phyloP scores from a whole-genome alignment of 2,329 filamentous ascomycete genomes.

The Canariomyces notabilis region DNA sequence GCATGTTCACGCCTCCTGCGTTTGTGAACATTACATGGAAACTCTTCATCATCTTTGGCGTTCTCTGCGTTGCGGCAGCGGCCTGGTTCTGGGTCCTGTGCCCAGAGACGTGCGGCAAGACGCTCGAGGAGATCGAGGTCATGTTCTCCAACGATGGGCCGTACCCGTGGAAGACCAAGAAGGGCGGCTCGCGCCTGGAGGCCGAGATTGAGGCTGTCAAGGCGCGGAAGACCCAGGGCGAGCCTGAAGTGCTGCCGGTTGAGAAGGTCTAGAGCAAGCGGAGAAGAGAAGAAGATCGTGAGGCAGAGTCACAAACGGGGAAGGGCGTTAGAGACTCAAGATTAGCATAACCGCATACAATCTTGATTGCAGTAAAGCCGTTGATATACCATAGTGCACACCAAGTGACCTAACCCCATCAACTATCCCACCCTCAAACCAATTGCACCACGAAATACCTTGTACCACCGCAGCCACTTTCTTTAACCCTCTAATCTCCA shows the following conservation, averaged over 20 bases:
- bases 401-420: too few species aligned
- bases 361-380: too few species aligned
- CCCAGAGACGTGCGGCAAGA: conserved; percentile 38
- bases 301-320: background rate
- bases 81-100: conserved; percentile 34
- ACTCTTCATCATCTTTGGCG: conserved; percentile 39
- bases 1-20: conserved; percentile 52
- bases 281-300: background rate
- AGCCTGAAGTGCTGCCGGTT: conserved; percentile 1
- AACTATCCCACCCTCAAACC: background rate
- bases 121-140: conserved; percentile 37
- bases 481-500: background rate
- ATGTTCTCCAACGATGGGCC: conserved; percentile 32
- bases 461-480: too few species aligned
- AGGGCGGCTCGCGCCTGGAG: conserved; percentile 26
- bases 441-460: too few species aligned
- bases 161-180: conserved; percentile 36
- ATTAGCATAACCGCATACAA: background rate
- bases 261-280: conserved; percentile 11
- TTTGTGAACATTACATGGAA: conserved; percentile 55
- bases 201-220: conserved; percentile 27
- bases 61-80: conserved; percentile 32
- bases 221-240: conserved; percentile 19
- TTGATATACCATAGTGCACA: too few species aligned
- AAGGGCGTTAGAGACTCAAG: background rate